Evolutionary conservation across 2,329 filamentous ascomycete genomes (phyloP), one percentile per base, ranked within the genome.

Genomic region (Fusarium acutatum): DNA sequence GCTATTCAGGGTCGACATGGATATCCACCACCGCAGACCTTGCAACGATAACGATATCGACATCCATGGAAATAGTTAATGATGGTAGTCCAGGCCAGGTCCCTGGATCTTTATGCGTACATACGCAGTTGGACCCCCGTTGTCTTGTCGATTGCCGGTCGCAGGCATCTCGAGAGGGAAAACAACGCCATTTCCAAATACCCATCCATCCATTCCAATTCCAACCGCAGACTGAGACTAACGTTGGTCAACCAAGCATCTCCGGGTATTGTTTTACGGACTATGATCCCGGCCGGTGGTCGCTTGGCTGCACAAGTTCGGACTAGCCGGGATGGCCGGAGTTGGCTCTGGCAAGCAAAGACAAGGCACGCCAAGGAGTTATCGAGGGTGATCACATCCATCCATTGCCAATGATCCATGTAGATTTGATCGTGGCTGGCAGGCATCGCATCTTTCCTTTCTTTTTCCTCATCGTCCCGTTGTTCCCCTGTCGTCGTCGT

Each of bases 281-380:
- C 65, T 32, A 63, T 71, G 70, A 71, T 49, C 40, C 71, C 67
- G 50, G 71, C 54, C 62, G 44, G 62, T 47, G 59, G 62, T 73
- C 49, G 59, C 67, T 73, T 62, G 71, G 71, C 67, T 60, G 56
- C 67, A 71, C 70, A 73, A 61, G 71, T 60, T 67, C 67, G 71
- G 71, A 34, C 40, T 67, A 71, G 70, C 71, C 71, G 71, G 62
- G 59, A 38, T 49, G 40, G 18, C 43, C 35, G 30, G 41, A 32
- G 60, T 54, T 54, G 43, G 24, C 26, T 62, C 35, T 60, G 24
- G n/a, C 24, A 46, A 40, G 34, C 28, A 24, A 15, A 64, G 40
- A 10, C 35, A 50, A 35, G 50, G 35, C 44, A 49, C 28, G 60
- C 37, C 35, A 66, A 58, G 49, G 53, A 58, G 20, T 20, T 26